phyloP scores from a whole-genome alignment of 441 rosid species.

The Euphorbia neoarborescens region DNA sequence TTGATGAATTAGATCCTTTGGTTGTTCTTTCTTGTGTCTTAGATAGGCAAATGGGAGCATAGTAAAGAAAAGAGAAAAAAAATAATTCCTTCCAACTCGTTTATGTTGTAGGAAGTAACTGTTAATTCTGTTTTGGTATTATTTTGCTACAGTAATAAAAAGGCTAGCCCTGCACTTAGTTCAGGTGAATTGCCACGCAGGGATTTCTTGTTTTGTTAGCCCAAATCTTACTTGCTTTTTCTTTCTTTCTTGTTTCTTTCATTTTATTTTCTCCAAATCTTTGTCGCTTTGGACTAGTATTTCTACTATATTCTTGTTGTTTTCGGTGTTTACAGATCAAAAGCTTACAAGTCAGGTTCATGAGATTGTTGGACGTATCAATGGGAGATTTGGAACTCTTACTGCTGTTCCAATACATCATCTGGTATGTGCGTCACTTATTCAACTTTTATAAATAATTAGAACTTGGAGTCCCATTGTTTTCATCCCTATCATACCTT shows the following conservation, averaged over 20 bases:
- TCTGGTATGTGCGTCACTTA: conserved; percentile 42
- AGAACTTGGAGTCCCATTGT: neutral
- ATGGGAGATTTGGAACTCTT: conserved; percentile 74
- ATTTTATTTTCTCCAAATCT: neutral
- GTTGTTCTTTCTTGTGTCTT: neutral
- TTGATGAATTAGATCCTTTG: neutral
- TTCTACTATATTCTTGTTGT: conserved; percentile 4
- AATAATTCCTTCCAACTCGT: neutral
- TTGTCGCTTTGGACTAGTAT: neutral
- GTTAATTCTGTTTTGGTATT: neutral
- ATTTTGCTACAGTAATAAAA: neutral
- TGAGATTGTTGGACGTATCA: conserved; percentile 73
- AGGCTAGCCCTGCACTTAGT: neutral
- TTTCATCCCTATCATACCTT: neutral
- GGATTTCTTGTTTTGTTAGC: neutral
- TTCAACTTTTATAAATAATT: conserved; percentile 7
- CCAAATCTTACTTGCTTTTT: too few relatives aligned
- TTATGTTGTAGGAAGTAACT: neutral
- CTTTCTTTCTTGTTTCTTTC: neutral
- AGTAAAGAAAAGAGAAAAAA: neutral
- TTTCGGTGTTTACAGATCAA: conserved; percentile 42
- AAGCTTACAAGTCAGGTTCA: conserved; percentile 74
- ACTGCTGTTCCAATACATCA: conserved; percentile 73
- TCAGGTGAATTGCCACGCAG: neutral
- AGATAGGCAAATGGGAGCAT: neutral